Percentiles rank a stretch among this genome's conserved stretches.
These are phyloP conservation scores for Inonotus hispidus DNA, from an alignment of 1,284 basidiomycete genomes.

Conservation along the genomic window DNA sequence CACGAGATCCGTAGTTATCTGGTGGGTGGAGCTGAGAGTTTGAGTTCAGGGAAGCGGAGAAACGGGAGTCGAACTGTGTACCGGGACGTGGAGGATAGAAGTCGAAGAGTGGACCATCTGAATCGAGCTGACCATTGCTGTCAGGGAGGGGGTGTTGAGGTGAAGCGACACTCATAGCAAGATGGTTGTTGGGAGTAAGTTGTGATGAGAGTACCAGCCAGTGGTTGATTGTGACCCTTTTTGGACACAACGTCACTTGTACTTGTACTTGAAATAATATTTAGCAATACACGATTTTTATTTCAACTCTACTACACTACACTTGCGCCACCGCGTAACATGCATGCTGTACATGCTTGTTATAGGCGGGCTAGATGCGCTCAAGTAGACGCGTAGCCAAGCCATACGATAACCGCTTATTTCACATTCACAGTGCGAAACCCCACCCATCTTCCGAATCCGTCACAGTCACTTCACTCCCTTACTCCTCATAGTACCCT, in stretches of 20 bases:
- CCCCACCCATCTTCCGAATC: constrained; percentile 2
- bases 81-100: constrained; percentile 13
- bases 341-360: not conserved
- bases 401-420: too few species aligned
- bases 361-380: not conserved
- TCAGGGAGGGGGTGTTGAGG: constrained; percentile 6
- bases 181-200: constrained; percentile 6
- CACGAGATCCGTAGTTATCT: constrained; percentile 3
- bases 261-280: not conserved
- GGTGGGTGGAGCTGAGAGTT: constrained; percentile 5
- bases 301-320: not conserved
- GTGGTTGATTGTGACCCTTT: not conserved
- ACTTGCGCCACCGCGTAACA: not conserved
- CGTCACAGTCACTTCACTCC: not conserved
- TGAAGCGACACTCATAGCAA: constrained; percentile 16
- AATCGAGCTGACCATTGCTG: constrained; percentile 1
- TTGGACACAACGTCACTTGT: constrained; percentile 2
- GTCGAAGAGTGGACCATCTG: constrained; percentile 18
- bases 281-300: not conserved
- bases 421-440: not conserved
- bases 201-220: not conserved
- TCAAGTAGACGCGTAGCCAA: not conserved
- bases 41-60: constrained; percentile 8
- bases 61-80: constrained; percentile 6
- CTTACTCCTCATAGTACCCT: not conserved